Evolutionary conservation across 2,329 filamentous ascomycete species (phyloP), one percentile per base, ranked within the genome.

Genomic region (Ceratocystis alfenasii): DNA sequence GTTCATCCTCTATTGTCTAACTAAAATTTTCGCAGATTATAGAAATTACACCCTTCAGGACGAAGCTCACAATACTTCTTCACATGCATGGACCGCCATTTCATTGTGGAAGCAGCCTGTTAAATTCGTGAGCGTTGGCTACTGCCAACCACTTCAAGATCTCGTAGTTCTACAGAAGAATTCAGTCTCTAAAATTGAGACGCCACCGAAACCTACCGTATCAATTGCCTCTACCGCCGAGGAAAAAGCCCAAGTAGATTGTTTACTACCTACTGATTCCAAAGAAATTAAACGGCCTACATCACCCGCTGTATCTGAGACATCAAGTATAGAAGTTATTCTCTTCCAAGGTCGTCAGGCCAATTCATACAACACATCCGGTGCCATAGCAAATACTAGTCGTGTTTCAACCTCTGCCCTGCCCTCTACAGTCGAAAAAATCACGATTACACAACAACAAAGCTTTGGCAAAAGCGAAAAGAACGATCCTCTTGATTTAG

Each of bases 321-420:
- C 50, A 15, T 62, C 61, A 64, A 12, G 67, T 10, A 74, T 89
- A 61, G 89, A 96, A 69, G 77, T 90, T 4, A 84, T 91, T 60
- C 71, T 89, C 0, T 90, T 89, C 72, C 81, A 78, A 67, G 85
- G 85, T 48, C 79, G 10, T 8, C n/a, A 8, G n/a, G 7, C n/a
- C 7, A 22, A 7, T 8, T 25, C 6, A 53, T 4, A 36, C 22
- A 62, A 46, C 8, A 5, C 28, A 22, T 22, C 22, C 12, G 22
- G 22, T 20, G 28, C 61, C 7, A 4, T 17, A n/a, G 20, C 3
- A 25, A 45, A 30, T 22, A n/a, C 8, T 46, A n/a, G 25, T 41
- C 15, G 17, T 20, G 25, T 12, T 33, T 50, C 61, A 33, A 45
- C 28, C 20, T 2, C 2, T 65, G 15, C 63, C 12, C 33, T 20